phyloP scores from a whole-genome alignment of 2,329 filamentous ascomycete genomes.

The Paraconiothyrium brasiliense region DNA sequence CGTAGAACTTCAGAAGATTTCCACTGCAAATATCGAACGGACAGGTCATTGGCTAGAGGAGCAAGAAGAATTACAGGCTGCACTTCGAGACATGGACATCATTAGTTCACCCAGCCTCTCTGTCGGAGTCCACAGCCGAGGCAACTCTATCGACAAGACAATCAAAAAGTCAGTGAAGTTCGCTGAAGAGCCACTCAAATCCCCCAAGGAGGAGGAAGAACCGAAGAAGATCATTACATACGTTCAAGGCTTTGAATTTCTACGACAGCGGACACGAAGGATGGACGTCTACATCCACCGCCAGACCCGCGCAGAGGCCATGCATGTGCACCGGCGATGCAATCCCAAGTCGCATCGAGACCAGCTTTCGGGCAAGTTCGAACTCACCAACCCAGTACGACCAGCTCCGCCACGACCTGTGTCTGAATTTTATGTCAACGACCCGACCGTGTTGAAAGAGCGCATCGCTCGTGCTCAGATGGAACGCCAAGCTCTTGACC shows the following conservation, averaged over 20 bases:
- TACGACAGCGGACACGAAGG: conserved; percentile 71
- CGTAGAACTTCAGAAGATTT: conserved; percentile 74
- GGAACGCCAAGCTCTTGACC: conserved; percentile 80
- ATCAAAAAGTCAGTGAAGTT: conserved; percentile 81
- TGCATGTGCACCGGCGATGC: conserved; percentile 83
- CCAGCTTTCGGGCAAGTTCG: conserved; percentile 85
- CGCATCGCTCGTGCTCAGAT: conserved; percentile 67
- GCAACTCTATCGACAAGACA: conserved; percentile 50
- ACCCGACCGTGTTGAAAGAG: conserved; percentile 71
- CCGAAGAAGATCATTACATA: conserved; percentile 75
- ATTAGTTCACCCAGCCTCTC: conserved; percentile 53
- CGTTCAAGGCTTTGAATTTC: conserved; percentile 84
- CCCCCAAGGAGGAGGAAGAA: conserved; percentile 35
- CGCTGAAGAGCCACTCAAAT: conserved; percentile 54
- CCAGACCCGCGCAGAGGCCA: conserved; percentile 83
- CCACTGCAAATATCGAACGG: conserved; percentile 79
- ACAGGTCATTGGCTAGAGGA: conserved; percentile 87
- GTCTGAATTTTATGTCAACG: conserved; percentile 56
- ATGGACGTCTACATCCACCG: conserved; percentile 86
- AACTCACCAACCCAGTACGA: conserved; percentile 66
- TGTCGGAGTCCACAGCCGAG: conserved; percentile 42
- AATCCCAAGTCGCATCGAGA: conserved; percentile 77
- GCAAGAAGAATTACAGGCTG: conserved; percentile 79
- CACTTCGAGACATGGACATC: conserved; percentile 65
- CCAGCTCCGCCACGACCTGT: conserved; percentile 56